Conservation (phyloP, 2,329 filamentous ascomycete species). For the Hypoxylon sp. region DNA sequence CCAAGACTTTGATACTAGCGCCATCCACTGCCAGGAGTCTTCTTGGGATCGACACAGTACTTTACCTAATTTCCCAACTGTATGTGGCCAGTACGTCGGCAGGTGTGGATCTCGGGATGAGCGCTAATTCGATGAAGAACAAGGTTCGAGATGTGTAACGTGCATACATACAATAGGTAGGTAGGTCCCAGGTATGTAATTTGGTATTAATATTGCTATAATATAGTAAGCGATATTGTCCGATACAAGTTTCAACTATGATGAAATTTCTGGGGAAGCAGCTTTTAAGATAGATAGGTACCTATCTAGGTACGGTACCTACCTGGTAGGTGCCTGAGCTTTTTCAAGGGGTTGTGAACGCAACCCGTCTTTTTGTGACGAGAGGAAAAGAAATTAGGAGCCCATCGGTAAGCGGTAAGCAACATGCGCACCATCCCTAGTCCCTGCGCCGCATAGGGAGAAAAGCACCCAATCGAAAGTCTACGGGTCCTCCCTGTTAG, state of each 20-base stretch:
- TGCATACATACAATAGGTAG: neutral
- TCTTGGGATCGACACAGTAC: constrained; percentile 2
- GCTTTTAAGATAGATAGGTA: neutral
- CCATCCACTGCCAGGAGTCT: constrained; percentile 4
- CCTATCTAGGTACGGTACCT: too few relatives aligned
- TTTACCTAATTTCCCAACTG: neutral
- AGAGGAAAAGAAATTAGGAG: neutral
- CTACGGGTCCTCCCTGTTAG: neutral
- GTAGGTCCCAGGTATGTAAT: too few relatives aligned
- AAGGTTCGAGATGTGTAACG: constrained; percentile 1
- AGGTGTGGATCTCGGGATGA: constrained; percentile 1
- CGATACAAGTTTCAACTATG: too few relatives aligned
- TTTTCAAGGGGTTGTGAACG: neutral
- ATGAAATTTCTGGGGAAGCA: too few relatives aligned
- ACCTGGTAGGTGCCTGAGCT: too few relatives aligned
- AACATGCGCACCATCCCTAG: neutral
- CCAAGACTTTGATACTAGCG: constrained; percentile 5
- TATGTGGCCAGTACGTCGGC: neutral
- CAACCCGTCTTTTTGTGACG: too few relatives aligned
- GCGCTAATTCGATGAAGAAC: neutral
- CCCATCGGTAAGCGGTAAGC: neutral
- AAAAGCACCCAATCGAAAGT: neutral
- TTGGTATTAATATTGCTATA: too few relatives aligned
- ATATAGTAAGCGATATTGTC: too few relatives aligned
- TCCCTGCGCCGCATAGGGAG: neutral